Evolutionary conservation across 768 basidiomycete species (phyloP).

Genomic region (Krasilnikovozyma curviuscula): DNA sequence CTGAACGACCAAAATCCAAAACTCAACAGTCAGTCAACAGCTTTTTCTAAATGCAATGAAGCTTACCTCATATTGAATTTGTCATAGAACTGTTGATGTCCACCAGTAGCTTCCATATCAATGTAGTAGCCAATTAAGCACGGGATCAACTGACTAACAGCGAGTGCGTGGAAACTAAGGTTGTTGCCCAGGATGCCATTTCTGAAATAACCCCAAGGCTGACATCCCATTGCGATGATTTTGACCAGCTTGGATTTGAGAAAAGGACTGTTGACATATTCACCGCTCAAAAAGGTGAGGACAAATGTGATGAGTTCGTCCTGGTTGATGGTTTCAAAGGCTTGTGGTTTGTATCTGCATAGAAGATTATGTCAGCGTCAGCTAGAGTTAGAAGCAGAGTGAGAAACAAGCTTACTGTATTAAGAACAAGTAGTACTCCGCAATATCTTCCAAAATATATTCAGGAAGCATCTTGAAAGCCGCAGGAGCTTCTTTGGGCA

Average conservation of each 20-base stretch:
- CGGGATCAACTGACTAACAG: slow-evolving; percentile 72
- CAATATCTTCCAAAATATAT: slow-evolving; percentile 80
- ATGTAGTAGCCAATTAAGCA: slow-evolving; percentile 88
- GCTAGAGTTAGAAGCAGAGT: neutral
- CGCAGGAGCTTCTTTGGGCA: slow-evolving; percentile 67
- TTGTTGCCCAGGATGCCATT: slow-evolving; percentile 47
- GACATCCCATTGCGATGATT: slow-evolving; percentile 32
- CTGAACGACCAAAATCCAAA: too few relatives aligned
- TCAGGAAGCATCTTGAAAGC: slow-evolving; percentile 77
- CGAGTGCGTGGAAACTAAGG: slow-evolving; percentile 67
- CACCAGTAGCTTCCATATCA: slow-evolving; percentile 92
- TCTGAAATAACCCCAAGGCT: slow-evolving; percentile 23
- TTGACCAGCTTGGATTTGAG: slow-evolving; percentile 91
- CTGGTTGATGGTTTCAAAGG: slow-evolving; percentile 66
- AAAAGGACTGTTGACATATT: slow-evolving; percentile 98
- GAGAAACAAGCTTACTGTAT: slow-evolving; percentile 39
- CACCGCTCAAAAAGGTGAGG: slow-evolving; percentile 81
- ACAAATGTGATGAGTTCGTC: slow-evolving; percentile 69
- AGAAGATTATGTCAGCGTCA: neutral
- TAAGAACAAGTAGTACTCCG: slow-evolving; percentile 69
- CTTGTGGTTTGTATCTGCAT: slow-evolving; percentile 38
- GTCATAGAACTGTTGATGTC: slow-evolving; percentile 95
- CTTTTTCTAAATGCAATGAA: too few relatives aligned
- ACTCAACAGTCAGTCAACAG: too few relatives aligned
- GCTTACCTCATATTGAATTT: too few relatives aligned